Percentiles rank a stretch among this genome's conserved stretches.
These are phyloP conservation scores for Penicillium steckii DNA, from an alignment of 495 filamentous ascomycete genomes.

Conservation along the genomic window DNA sequence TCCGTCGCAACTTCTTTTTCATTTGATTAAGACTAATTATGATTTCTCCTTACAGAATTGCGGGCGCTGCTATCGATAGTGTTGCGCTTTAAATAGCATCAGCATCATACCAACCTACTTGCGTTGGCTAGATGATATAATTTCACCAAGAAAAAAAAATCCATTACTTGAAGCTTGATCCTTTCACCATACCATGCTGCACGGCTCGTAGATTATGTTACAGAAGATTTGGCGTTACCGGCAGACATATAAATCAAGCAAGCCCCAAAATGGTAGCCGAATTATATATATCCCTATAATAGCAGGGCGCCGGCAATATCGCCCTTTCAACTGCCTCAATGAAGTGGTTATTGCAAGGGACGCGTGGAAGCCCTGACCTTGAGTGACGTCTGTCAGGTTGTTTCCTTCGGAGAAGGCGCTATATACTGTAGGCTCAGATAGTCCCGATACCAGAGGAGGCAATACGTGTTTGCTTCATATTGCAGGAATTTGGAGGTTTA, in stretches of 20 bases:
- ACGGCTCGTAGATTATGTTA: not conserved
- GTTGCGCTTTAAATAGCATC: conserved; percentile 27
- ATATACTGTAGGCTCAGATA: not conserved
- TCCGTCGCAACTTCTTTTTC: not conserved
- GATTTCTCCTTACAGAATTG: conserved; percentile 31
- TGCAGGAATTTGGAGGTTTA: not conserved
- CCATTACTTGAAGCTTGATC: not conserved
- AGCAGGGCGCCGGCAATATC: no score
- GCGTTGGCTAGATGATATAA: not conserved
- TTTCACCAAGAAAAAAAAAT: no score
- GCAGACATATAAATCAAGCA: no score
- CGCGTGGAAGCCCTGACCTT: not conserved
- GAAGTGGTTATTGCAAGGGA: not conserved
- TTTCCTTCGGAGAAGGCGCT: not conserved
- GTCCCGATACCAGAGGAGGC: not conserved
- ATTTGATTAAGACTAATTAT: conserved; percentile 10
- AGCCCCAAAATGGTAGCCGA: no score
- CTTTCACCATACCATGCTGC: not conserved
- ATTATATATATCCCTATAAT: no score
- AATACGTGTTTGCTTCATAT: not conserved
- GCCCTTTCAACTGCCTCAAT: not conserved
- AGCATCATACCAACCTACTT: conserved; percentile 1
- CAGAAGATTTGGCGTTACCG: no score
- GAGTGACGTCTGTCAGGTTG: not conserved
- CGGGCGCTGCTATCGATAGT: conserved; percentile 41